These are phyloP conservation scores for Ammopiptanthus mongolicus DNA, from an alignment of 306 rosid genomes.

Conservation along the genomic window DNA sequence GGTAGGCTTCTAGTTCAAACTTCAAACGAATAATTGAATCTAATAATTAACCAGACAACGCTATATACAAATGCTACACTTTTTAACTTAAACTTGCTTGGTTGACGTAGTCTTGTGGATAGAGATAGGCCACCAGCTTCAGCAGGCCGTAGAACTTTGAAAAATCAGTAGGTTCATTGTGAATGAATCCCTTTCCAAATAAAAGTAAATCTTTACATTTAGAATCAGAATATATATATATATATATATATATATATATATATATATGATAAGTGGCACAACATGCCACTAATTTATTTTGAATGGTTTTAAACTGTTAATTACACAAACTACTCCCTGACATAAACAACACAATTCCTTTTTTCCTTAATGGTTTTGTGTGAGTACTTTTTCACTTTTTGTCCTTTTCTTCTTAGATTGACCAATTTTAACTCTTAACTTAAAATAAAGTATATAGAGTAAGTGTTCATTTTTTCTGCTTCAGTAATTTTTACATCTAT, in stretches of 20 bases:
- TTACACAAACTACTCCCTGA: too few species aligned
- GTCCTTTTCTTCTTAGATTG: too few species aligned
- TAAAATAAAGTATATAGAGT: too few species aligned
- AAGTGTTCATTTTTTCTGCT: too few species aligned
- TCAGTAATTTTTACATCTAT: too few species aligned
- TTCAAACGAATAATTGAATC: slow-evolving; percentile 14
- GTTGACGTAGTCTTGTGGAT: background rate
- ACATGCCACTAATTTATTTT: too few species aligned
- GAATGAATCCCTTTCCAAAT: background rate
- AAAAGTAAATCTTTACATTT: slow-evolving; percentile 1
- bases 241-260: too few species aligned
- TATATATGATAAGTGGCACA: too few species aligned
- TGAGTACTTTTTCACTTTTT: too few species aligned
- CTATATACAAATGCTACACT: background rate
- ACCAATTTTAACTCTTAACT: too few species aligned
- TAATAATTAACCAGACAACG: background rate
- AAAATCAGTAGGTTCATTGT: slow-evolving; percentile 10
- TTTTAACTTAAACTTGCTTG: background rate
- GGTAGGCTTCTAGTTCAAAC: background rate
- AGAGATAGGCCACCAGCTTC: background rate
- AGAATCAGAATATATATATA: slow-evolving; percentile 30
- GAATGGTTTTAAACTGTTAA: too few species aligned
- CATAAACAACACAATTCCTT: background rate
- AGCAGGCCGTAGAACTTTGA: background rate
- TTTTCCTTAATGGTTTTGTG: too few species aligned